Percentiles rank a stretch among this genome's conserved stretches.
Conservation (phyloP, 140 eudicot genomes). For the Erigeron philadelphicus region DNA sequence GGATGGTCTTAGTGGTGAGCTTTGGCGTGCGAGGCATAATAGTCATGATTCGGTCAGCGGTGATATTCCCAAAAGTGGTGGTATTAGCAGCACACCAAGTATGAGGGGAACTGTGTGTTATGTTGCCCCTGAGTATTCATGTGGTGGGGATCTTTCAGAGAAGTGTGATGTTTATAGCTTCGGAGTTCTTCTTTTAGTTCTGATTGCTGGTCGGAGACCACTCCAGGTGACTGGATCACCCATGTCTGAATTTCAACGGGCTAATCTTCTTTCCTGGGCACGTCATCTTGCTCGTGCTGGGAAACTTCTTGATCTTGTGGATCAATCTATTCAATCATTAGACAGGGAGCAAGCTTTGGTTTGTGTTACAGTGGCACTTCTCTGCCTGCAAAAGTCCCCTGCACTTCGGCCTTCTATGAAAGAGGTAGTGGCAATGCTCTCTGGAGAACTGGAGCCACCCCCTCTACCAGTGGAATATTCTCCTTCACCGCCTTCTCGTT, state of each 20-base stretch:
- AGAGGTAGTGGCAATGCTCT: constrained; percentile 84
- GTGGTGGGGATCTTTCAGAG: constrained; percentile 65
- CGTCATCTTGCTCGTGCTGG: constrained; percentile 90
- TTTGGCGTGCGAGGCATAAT: constrained; percentile 60
- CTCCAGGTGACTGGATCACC: constrained; percentile 87
- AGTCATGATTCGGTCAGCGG: constrained; percentile 76
- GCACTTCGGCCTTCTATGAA: constrained; percentile 85
- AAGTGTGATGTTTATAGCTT: constrained; percentile 82
- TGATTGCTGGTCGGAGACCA: constrained; percentile 77
- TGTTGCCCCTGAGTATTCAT: constrained; percentile 69
- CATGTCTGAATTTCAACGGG: constrained; percentile 81
- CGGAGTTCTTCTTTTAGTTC: constrained; percentile 63
- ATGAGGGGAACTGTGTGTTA: constrained; percentile 88
- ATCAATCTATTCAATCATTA: constrained; percentile 40
- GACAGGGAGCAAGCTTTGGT: constrained; percentile 58
- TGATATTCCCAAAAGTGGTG: constrained; percentile 76
- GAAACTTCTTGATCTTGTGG: constrained; percentile 84
- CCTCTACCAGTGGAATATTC: constrained; percentile 69
- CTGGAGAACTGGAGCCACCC: constrained; percentile 68
- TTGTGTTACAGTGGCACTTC: constrained; percentile 66
- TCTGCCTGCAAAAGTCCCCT: constrained; percentile 87
- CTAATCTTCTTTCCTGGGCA: constrained; percentile 88
- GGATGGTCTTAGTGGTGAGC: constrained; percentile 87
- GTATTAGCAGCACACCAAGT: constrained; percentile 72
- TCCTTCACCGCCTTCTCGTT: constrained; percentile 66